Percentiles rank a stretch among this genome's conserved stretches.
phyloP scores from a whole-genome alignment of 2,329 filamentous ascomycete genomes.

The Aspergillus fumigatiaffinis region DNA sequence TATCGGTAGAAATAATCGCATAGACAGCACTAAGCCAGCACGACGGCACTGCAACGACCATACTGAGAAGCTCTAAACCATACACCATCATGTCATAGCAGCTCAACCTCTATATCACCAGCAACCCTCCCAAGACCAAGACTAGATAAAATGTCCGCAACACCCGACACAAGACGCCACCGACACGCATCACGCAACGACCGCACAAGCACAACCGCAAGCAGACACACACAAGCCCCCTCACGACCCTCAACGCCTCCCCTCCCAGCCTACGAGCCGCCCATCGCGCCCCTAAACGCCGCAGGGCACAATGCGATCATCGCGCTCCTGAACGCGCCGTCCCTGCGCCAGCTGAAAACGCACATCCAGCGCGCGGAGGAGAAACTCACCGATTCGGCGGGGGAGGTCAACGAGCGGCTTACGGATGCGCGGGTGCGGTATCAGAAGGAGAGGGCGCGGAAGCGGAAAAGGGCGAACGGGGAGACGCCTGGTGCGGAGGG shows the following conservation, averaged over 20 bases:
- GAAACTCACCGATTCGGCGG: conserved; percentile 48
- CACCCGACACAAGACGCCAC: neutral
- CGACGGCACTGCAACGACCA: neutral
- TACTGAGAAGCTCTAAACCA: neutral
- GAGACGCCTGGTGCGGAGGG: conserved; percentile 17
- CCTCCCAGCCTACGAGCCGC: conserved; percentile 52
- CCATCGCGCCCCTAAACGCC: conserved; percentile 48
- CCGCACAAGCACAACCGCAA: conserved; percentile 3
- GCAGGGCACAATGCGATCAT: conserved; percentile 46
- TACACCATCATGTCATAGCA: neutral
- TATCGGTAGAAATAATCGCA: conserved; percentile 1
- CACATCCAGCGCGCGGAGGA: conserved; percentile 46
- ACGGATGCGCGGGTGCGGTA: conserved; percentile 36
- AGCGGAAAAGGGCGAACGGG: conserved; percentile 12
- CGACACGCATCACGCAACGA: neutral
- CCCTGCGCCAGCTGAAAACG: conserved; percentile 44
- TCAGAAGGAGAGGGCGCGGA: conserved; percentile 32
- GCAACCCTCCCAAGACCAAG: neutral
- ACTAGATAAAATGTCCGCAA: neutral
- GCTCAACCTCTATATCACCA: neutral
- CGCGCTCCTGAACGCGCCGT: conserved; percentile 40
- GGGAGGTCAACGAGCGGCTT: conserved; percentile 55
- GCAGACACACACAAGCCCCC: neutral
- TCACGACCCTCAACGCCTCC: conserved; percentile 10
- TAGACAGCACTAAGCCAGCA: neutral